phyloP scores from a whole-genome alignment of 148 eudicot species.

The Rhododendron ferrugineum region DNA sequence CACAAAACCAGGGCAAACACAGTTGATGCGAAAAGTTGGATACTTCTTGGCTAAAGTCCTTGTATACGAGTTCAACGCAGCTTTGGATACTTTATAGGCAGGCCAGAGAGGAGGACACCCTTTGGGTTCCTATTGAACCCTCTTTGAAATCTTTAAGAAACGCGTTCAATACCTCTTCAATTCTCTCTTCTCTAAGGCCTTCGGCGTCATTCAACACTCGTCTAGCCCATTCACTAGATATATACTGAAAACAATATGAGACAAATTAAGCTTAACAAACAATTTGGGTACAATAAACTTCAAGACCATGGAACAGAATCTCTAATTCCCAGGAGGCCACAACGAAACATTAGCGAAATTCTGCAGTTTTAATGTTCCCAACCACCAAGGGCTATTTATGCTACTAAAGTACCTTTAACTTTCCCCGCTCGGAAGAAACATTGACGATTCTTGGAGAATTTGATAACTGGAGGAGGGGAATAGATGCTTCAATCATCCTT shows the following conservation, averaged over 20 bases:
- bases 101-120: conserved; percentile 19
- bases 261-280: background rate
- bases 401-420: conserved; percentile 26
- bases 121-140: conserved; percentile 3
- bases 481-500: conserved; percentile 31
- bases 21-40: conserved; percentile 26
- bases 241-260: conserved; percentile 9
- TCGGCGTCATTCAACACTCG: conserved; percentile 22
- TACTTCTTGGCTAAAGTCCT: conserved; percentile 24
- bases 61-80: conserved; percentile 27
- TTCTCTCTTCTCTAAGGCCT: conserved; percentile 35
- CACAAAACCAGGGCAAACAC: conserved; percentile 42
- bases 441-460: conserved; percentile 50
- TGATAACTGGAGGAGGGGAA: conserved; percentile 47
- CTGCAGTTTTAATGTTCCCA: background rate
- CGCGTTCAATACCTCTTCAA: conserved; percentile 30
- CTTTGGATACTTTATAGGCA: conserved; percentile 23
- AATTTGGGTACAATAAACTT: background rate
- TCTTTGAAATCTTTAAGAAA: conserved; percentile 30
- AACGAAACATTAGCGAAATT: background rate
- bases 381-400: background rate
- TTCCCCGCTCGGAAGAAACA: conserved; percentile 34
- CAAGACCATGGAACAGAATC: too few species aligned
- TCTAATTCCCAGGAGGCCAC: too few species aligned
- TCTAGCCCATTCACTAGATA: conserved; percentile 23